phyloP scores from a whole-genome alignment of 2,329 filamentous ascomycete genomes.

The Arthroderma sp. region DNA sequence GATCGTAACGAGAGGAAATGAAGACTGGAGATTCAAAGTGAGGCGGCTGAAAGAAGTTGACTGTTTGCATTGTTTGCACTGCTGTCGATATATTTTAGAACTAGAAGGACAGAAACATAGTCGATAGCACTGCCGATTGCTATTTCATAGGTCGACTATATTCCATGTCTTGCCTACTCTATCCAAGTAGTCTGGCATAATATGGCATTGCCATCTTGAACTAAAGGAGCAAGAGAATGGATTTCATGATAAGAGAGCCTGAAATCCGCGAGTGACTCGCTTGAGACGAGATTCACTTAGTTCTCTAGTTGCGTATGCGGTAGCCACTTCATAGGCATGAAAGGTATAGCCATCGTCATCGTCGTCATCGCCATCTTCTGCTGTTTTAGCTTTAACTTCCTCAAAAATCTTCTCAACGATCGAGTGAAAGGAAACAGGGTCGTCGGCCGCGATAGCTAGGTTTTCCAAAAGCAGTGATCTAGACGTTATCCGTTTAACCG shows the following conservation, averaged over 20 bases:
- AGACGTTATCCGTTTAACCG: constrained; percentile 1
- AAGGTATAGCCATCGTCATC: constrained; percentile 2
- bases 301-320: neutral
- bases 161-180: too few relatives aligned
- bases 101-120: too few relatives aligned
- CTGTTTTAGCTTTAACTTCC: constrained; percentile 7
- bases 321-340: constrained; percentile 1
- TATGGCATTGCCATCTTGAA: too few relatives aligned
- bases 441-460: constrained; percentile 7
- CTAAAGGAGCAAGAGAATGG: neutral
- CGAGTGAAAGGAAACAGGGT: constrained; percentile 6
- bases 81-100: too few relatives aligned
- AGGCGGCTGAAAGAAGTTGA: too few relatives aligned
- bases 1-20: too few relatives aligned
- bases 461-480: constrained; percentile 8
- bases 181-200: too few relatives aligned
- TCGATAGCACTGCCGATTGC: too few relatives aligned
- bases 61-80: too few relatives aligned
- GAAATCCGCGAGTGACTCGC: constrained; percentile 6
- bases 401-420: constrained; percentile 9
- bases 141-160: too few relatives aligned
- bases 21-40: too few relatives aligned
- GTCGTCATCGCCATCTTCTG: constrained; percentile 1
- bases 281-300: neutral
- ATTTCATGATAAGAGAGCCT: constrained; percentile 7